Evolutionary conservation across 2,329 filamentous ascomycete genomes (phyloP), one percentile per base, ranked within the genome.

Genomic region (Penicillium frequentans): DNA sequence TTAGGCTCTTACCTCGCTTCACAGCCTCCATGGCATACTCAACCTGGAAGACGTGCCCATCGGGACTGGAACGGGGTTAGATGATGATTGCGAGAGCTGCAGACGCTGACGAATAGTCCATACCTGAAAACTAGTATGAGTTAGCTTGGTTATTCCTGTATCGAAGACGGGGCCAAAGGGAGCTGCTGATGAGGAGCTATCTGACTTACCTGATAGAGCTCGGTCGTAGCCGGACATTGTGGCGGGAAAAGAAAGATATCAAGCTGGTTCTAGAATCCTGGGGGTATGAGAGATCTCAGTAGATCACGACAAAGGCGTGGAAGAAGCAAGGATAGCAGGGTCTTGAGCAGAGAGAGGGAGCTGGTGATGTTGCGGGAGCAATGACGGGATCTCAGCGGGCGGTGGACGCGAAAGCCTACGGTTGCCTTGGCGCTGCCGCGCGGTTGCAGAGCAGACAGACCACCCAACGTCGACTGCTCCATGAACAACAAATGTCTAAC

Each of bases 41-140:
- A 72, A 99, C 95, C 80, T 99, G 95, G 82, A 99, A 99, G 71
- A 99, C 95, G 82, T 99, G 95, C 79, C 95, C 95, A 81, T 99
- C 95, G 72, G 95, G 95, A 86, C 93, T 98, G 73, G 49, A 56
- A 14, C 48, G 48, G n/a, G 39, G 74, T 88, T 77, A 87, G 81
- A 68, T 63, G 57, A 55, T n/a, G 14, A 10, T 39, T 19, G 21
- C 44, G 50, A 43, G n/a, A 61, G 54, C 59, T 63, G 49, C 10
- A 68, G 57, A 54, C 52, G 16, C 5, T 49, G 35, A 37, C 43
- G 35, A 51, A 57, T 35, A 31, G 46, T 23, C 45, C 64, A 57
- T 80, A 91, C 89, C 89, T 91, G 79, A 97, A 97, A 75, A 96
- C 93, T 96, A 69, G 64, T 73, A 65, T 59, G 45, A 61, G 75